Evolutionary conservation across 2,329 filamentous ascomycete genomes (phyloP), one percentile per base, ranked within the genome.

Genomic region (Huntiella savannae): DNA sequence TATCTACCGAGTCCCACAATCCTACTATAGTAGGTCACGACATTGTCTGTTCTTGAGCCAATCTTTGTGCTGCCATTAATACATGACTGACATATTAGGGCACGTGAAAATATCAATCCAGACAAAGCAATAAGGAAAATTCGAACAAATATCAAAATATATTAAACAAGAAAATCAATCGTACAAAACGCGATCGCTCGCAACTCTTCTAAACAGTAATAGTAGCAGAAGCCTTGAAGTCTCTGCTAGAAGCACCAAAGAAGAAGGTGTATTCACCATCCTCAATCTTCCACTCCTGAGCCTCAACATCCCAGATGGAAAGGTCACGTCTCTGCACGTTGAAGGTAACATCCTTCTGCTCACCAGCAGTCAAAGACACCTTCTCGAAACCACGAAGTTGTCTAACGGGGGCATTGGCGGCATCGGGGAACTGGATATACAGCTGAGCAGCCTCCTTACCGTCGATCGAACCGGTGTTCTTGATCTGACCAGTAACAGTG

Each of bases 381-480:
- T 81, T 82, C 45, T 73, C 71, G 22, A 82, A 82, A 5, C 78
- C 77, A 5, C 77, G 65, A 13, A 82, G 62, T 56, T 80, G 75
- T 34, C 67, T 61, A 1, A 67, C 59, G 0, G 77, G 77, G 48
- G 67, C 70, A 34, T 87, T 63, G n/a, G 63, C 51, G 43, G 55
- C 55, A 15, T 56, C 55, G 37, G 63, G 61, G 57, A 67, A 60
- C 4, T 54, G 52, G n/a, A 75, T 56, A 54, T 77, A 77, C 1
- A 77, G 59, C 57, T 77, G 73, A 2, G 68, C 60, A 1, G 76
- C 67, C 7, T 67, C 62, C 2, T 64, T 64, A 19, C 70, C 72
- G 16, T 58, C 54, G 0, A 71, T 55, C 1, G 54, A 49, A 13
- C 73, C 73, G 0, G 65, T 69, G 59, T 77, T 77, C 33, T 57